These are phyloP conservation scores for Erucastrum elatum DNA, from an alignment of 345 rosid species.

Conservation along the genomic window DNA sequence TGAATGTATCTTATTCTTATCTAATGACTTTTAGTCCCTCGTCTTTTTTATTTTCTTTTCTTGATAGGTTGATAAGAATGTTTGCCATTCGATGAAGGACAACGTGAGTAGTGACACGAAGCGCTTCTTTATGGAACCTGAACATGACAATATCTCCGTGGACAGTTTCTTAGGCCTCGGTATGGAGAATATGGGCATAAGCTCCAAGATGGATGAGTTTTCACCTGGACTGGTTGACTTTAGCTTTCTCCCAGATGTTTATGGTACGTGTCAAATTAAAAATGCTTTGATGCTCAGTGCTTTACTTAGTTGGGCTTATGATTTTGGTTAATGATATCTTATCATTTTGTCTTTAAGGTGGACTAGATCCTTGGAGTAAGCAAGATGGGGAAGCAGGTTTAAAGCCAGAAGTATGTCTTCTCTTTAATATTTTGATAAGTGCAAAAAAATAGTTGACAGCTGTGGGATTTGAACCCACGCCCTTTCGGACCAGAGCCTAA, in stretches of 20 bases:
- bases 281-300: neutral
- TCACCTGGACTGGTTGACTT: slow-evolving; percentile 44
- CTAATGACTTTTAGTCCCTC: neutral
- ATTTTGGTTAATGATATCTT: neutral
- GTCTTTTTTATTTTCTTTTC: neutral
- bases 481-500: slow-evolving; percentile 99
- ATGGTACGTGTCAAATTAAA: slow-evolving; percentile 42
- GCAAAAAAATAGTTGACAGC: slow-evolving; percentile 55
- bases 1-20: slow-evolving; percentile 1
- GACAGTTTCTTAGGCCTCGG: slow-evolving; percentile 55
- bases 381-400: slow-evolving; percentile 52
- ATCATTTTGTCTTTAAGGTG: slow-evolving; percentile 43
- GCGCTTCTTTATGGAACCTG: slow-evolving; percentile 51
- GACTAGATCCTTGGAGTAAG: slow-evolving; percentile 44
- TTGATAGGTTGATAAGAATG: slow-evolving; percentile 49
- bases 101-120: slow-evolving; percentile 42
- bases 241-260: slow-evolving; percentile 41
- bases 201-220: slow-evolving; percentile 51
- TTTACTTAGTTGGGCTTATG: neutral
- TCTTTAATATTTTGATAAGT: neutral
- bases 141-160: slow-evolving; percentile 47
- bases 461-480: slow-evolving; percentile 99
- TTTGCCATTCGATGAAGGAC: slow-evolving; percentile 45
- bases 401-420: slow-evolving; percentile 65
- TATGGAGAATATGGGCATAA: slow-evolving; percentile 52